Evolutionary conservation across 352 stramenopile species (phyloP).

Genomic region (Phytophthora capsici): DNA sequence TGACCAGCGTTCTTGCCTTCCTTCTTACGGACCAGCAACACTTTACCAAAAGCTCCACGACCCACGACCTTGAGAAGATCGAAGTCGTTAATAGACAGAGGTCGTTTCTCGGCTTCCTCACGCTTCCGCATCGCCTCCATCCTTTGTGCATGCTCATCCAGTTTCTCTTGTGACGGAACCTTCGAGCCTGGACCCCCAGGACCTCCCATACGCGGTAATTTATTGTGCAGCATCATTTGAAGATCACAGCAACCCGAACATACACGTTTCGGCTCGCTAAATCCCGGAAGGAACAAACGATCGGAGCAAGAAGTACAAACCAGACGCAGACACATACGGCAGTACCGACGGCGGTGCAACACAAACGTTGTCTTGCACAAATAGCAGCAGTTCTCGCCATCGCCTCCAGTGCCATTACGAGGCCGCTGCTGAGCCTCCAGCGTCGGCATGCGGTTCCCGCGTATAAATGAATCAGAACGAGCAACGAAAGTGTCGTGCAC

Average conservation of each 20-base stretch:
- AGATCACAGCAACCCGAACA: constrained; percentile 87
- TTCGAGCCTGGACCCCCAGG: constrained; percentile 28
- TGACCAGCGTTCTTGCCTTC: constrained; percentile 81
- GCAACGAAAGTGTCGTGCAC: constrained; percentile 91
- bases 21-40: constrained; percentile 95
- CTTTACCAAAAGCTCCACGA: constrained; percentile 96
- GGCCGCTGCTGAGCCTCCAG: constrained; percentile 35
- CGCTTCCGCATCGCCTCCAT: constrained; percentile 85
- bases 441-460: constrained; percentile 61
- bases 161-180: constrained; percentile 60
- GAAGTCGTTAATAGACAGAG: constrained; percentile 93
- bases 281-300: constrained; percentile 84
- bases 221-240: constrained; percentile 90
- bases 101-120: constrained; percentile 75
- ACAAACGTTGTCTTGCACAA: constrained; percentile 85
- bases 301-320: constrained; percentile 90
- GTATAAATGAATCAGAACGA: constrained; percentile 86
- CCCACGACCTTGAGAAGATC: constrained; percentile 96
- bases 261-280: constrained; percentile 88
- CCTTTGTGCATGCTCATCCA: constrained; percentile 66
- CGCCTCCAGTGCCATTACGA: constrained; percentile 17
- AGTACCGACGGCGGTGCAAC: constrained; percentile 81
- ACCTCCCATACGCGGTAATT: constrained; percentile 65
- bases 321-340: constrained; percentile 85
- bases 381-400: constrained; percentile 75